These are phyloP conservation scores for Fusarium citri DNA, from an alignment of 2,329 filamentous ascomycete genomes.

Conservation along the genomic window DNA sequence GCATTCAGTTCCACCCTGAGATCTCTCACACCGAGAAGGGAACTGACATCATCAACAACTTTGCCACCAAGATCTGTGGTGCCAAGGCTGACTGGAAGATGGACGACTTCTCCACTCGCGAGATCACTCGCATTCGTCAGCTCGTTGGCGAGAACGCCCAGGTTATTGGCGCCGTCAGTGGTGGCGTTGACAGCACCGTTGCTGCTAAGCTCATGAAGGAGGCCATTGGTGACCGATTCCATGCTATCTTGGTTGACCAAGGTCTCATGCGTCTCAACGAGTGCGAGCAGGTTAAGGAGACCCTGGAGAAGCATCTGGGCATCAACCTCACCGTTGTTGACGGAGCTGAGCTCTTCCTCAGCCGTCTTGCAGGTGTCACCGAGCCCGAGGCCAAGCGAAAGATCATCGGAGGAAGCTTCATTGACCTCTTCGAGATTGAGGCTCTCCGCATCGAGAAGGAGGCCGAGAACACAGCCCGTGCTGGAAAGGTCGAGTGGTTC, in stretches of 20 bases:
- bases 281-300: slow-evolving; percentile 83
- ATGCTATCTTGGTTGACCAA: slow-evolving; percentile 61
- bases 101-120: slow-evolving; percentile 82
- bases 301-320: slow-evolving; percentile 79
- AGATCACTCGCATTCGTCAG: slow-evolving; percentile 82
- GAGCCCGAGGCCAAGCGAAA: slow-evolving; percentile 91
- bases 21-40: slow-evolving; percentile 67
- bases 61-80: slow-evolving; percentile 83
- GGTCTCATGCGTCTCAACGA: slow-evolving; percentile 89
- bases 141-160: slow-evolving; percentile 85
- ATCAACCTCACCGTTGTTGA: slow-evolving; percentile 93
- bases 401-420: slow-evolving; percentile 79
- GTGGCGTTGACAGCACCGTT: slow-evolving; percentile 69
- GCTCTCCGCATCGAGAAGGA: slow-evolving; percentile 71
- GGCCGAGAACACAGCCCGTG: slow-evolving; percentile 67
- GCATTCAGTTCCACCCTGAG: slow-evolving; percentile 92
- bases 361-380: slow-evolving; percentile 76
- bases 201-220: slow-evolving; percentile 87
- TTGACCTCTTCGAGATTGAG: slow-evolving; percentile 25
- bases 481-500: slow-evolving; percentile 79
- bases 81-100: slow-evolving; percentile 85
- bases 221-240: slow-evolving; percentile 84
- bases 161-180: slow-evolving; percentile 52
- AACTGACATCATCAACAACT: slow-evolving; percentile 76
- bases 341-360: slow-evolving; percentile 81